Evolutionary conservation across 768 basidiomycete species (phyloP).

Genomic region (Leccinum subtestaceum): DNA sequence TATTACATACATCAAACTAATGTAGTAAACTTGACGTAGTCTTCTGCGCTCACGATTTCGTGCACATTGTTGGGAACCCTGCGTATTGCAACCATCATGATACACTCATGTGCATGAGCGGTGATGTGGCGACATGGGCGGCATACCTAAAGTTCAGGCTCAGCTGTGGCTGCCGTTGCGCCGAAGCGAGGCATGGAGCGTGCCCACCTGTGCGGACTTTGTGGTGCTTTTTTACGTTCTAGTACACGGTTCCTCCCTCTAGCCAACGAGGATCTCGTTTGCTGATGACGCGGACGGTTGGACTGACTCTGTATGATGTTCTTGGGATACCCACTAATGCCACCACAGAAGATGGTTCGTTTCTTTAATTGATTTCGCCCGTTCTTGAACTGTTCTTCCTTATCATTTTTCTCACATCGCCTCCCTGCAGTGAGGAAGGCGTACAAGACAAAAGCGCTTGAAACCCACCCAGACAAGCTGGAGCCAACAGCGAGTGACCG

Average conservation of each 20-base stretch:
- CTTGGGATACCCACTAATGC: constrained; percentile 46
- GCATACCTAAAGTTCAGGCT: not conserved
- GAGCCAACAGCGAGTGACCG: constrained; percentile 48
- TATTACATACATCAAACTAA: no score
- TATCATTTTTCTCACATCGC: not conserved
- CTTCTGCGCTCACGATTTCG: not conserved
- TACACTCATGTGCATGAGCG: not conserved
- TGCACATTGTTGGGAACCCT: not conserved
- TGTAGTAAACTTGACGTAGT: not conserved
- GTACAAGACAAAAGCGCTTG: constrained; percentile 63
- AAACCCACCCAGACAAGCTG: constrained; percentile 74
- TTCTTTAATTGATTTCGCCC: not conserved
- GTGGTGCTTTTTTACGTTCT: not conserved
- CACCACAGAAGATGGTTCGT: constrained; percentile 51
- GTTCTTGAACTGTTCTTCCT: not conserved
- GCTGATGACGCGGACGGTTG: constrained; percentile 27
- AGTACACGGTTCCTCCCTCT: not conserved
- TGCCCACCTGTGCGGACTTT: not conserved
- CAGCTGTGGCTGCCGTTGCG: not conserved
- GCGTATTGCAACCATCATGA: not conserved
- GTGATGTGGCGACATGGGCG: not conserved
- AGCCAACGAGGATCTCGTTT: not conserved
- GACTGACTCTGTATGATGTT: constrained; percentile 39
- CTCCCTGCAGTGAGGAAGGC: constrained; percentile 51
- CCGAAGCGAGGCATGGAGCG: not conserved